A percentile compares a stretch with the other conserved stretches of the same genome.
phyloP scores from a whole-genome alignment of 2,329 filamentous ascomycete species.

The Aspergillus hortae region DNA sequence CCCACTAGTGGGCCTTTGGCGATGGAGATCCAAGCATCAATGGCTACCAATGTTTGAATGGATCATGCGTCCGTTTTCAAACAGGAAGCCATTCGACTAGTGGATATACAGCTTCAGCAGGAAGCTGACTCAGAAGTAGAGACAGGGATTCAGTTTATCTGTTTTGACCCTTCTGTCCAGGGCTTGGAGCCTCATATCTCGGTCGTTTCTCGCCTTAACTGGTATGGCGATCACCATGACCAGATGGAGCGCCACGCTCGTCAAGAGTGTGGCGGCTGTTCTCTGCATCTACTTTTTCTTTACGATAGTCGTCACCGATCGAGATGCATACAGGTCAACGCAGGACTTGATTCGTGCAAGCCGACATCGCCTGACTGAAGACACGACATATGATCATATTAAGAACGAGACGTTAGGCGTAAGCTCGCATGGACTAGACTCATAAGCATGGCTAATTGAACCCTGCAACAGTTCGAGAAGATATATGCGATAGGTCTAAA shows the following conservation, averaged over 20 bases:
- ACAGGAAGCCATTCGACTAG: not conserved
- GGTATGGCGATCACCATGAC: conserved; percentile 7
- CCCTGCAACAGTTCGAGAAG: conserved; percentile 36
- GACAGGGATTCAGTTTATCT: not conserved
- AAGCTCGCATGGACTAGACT: not conserved
- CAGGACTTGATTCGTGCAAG: conserved; percentile 2
- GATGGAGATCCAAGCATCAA: not conserved
- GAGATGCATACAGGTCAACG: conserved; percentile 3
- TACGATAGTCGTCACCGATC: conserved; percentile 1
- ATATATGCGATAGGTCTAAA: conserved; percentile 48
- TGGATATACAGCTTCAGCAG: not conserved
- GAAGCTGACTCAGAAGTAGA: not conserved
- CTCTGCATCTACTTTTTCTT: conserved; percentile 3
- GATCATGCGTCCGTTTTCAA: not conserved
- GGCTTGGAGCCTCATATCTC: not conserved
- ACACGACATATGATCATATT: conserved; percentile 18
- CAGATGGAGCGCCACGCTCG: conserved; percentile 1
- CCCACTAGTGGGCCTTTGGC: not conserved
- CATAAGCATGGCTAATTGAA: not conserved
- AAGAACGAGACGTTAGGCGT: conserved; percentile 28
- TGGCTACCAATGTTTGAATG: not conserved
- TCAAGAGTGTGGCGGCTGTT: conserved; percentile 3
- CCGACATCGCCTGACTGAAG: conserved; percentile 8
- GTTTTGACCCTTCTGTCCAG: too few species aligned
- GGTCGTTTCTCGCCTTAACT: not conserved